Evolutionary conservation across 257 asterid genomes (phyloP).

Genomic region (Scutellaria galericulata): DNA sequence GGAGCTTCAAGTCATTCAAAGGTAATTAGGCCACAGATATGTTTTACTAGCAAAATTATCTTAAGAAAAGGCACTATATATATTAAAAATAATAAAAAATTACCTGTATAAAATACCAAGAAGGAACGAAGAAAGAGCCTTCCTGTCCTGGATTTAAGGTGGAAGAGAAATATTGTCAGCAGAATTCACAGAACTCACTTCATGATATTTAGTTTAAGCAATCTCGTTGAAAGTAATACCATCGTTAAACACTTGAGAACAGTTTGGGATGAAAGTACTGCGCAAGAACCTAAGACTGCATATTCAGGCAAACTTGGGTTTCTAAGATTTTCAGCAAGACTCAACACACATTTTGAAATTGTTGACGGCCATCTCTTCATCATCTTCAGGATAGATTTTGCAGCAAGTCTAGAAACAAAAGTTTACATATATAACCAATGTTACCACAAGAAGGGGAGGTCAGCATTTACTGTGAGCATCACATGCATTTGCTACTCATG

Average conservation of each 20-base stretch:
- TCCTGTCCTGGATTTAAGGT: constrained; percentile 67
- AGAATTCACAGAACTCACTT: constrained; percentile 35
- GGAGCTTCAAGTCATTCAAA: constrained; percentile 65
- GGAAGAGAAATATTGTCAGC: constrained; percentile 39
- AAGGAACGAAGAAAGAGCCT: constrained; percentile 90
- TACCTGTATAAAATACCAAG: constrained; percentile 93
- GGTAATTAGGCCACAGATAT: constrained; percentile 29
- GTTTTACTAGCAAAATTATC: constrained; percentile 29
- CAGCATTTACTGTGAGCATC: constrained; percentile 20
- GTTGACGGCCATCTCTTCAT: constrained; percentile 98
- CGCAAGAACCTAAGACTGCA: constrained; percentile 96
- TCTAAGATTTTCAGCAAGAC: constrained; percentile 71
- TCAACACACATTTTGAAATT: constrained; percentile 76
- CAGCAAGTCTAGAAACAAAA: constrained; percentile 71
- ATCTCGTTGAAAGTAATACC: constrained; percentile 50
- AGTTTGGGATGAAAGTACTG: constrained; percentile 86
- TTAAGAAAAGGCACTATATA: not conserved
- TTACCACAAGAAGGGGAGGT: constrained; percentile 30
- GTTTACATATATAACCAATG: constrained; percentile 20
- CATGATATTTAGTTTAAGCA: constrained; percentile 15
- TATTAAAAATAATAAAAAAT: constrained; percentile 21
- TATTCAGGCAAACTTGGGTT: constrained; percentile 75
- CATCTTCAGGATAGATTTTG: constrained; percentile 80
- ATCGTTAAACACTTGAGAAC: constrained; percentile 86
- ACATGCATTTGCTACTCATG: constrained; percentile 3